Evolutionary conservation across 106 monocot genomes (phyloP), one percentile per base, ranked within the genome.

Genomic region (Hemerocallis citrina): DNA sequence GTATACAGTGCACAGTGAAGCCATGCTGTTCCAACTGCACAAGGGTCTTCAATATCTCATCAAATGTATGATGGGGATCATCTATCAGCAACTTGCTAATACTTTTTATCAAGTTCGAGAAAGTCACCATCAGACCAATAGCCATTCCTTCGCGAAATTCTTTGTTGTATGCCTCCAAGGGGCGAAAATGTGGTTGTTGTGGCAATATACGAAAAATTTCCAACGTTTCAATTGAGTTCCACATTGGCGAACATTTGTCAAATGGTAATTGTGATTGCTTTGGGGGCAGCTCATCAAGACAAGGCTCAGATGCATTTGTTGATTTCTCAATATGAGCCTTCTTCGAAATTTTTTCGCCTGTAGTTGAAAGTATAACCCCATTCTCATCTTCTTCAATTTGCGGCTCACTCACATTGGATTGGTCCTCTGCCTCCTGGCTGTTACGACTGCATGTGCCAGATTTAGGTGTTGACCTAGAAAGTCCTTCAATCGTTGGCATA

Each of bases 121-220:
- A 73, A 47, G 57, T 73, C 23, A 65, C 57, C 65, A 73, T 66
- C n/a, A 73, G 24, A 39, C 73, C 73, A 13, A 73, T 73, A 33
- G 66, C 73, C 46, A 51, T 42, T 66, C 73, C 73, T 50, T 73
- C 73, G 33, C 73, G 66, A 16, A 65, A 32, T 25, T 57, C 65
- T 59, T 73, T 58, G 22, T 11, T 21, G 32, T 73, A 52, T 27
- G 59, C 38, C 25, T 59, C 59, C 41, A 73, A 49, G 5, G 73
- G 73, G 49, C n/a, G 27, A 35, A 66, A 73, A 51, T 73, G 73
- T 14, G 73, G 73, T 33, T 40, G 14, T 15, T 73, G 73, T 32
- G 66, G 66, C 58, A 66, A 43, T 49, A 2, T 10, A 17, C n/a
- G 30, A 36, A 64, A 65, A 40, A 33, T 12, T 52, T 66, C 66